phyloP scores from a whole-genome alignment of 495 filamentous ascomycete species.

The Trichoderma erinaceum region DNA sequence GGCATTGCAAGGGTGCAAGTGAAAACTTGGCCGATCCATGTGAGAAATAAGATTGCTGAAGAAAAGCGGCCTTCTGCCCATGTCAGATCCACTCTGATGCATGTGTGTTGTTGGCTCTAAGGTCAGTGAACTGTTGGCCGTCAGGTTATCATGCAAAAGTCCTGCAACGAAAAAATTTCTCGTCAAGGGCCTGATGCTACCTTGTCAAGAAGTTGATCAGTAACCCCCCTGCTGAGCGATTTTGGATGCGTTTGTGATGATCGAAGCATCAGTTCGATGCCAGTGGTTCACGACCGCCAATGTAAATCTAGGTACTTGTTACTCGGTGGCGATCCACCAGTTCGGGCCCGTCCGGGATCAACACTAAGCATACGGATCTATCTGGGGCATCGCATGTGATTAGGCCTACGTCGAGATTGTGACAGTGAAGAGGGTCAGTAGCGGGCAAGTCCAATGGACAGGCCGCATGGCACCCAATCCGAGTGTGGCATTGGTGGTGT shows the following conservation, averaged over 20 bases:
- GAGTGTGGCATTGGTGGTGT: neutral
- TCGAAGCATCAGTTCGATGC: neutral
- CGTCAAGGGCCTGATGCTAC: neutral
- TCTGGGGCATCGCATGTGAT: neutral
- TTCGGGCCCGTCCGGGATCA: neutral
- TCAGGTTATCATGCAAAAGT: constrained; percentile 1
- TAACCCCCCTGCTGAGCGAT: neutral
- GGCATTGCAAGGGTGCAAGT: neutral
- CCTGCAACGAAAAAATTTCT: neutral
- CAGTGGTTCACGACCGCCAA: neutral
- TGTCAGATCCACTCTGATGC: neutral
- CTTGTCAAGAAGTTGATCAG: neutral
- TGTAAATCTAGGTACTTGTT: neutral
- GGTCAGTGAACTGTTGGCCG: neutral
- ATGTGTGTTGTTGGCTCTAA: neutral
- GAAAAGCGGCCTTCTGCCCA: neutral
- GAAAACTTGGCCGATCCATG: neutral
- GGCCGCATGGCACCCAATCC: neutral
- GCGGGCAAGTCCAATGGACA: neutral
- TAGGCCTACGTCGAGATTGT: neutral
- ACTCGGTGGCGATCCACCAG: neutral
- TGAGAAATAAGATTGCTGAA: neutral
- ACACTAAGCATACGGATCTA: neutral
- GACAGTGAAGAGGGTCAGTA: neutral
- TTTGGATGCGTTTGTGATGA: neutral